phyloP scores from a whole-genome alignment of 202 grass and related monocot genomes.

The Panicum virgatum region DNA sequence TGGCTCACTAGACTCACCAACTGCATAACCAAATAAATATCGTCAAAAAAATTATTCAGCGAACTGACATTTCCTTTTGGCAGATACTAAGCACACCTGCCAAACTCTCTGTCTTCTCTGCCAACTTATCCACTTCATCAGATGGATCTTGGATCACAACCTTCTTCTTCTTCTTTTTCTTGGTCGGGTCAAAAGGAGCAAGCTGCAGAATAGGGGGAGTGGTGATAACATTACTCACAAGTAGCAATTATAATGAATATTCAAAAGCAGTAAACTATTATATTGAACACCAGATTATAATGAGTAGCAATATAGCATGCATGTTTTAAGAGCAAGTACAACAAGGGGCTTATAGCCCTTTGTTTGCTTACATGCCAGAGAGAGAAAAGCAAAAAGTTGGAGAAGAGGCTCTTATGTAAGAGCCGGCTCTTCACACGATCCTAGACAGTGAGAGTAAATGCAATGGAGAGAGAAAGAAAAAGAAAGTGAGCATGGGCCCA shows the following conservation, averaged over 20 bases:
- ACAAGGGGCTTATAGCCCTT: no score
- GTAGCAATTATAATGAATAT: background rate
- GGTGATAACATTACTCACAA: conserved; percentile 12
- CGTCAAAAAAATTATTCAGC: background rate
- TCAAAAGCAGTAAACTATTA: background rate
- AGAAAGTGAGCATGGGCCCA: no score
- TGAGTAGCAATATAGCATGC: background rate
- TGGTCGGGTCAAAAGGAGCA: conserved; percentile 83
- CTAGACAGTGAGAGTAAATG: no score
- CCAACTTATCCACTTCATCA: conserved; percentile 76
- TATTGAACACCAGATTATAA: background rate
- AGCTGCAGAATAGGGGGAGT: conserved; percentile 40
- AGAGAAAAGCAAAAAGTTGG: no score
- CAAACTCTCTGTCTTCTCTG: conserved; percentile 74
- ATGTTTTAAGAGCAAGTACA: background rate
- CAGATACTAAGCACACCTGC: conserved; percentile 39
- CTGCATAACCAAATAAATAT: conserved; percentile 38
- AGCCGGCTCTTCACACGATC: no score
- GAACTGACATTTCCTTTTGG: background rate
- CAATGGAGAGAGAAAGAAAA: no score
- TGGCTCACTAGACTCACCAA: conserved; percentile 46
- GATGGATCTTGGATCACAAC: conserved; percentile 78
- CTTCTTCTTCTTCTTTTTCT: conserved; percentile 99
- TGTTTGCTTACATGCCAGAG: no score
- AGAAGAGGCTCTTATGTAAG: no score